Evolutionary conservation across 192 early-diverging fungal species (phyloP).

Genomic region (Glomus cerebriforme): DNA sequence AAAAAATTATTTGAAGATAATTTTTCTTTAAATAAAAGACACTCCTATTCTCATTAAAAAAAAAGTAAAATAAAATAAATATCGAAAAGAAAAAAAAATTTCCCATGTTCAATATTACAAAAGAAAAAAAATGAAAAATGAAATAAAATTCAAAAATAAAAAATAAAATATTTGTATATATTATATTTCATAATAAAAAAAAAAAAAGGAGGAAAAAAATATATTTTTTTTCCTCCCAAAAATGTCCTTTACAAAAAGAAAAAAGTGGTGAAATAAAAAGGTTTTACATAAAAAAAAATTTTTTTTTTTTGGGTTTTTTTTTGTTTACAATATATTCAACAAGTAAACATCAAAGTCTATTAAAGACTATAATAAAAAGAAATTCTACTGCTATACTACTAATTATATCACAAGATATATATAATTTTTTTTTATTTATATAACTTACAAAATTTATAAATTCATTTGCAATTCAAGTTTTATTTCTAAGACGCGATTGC

Average conservation of each 20-base stretch:
- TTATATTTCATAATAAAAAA: not conserved
- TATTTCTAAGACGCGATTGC: not conserved
- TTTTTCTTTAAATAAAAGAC: no score
- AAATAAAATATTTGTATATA: not conserved
- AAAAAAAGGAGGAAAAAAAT: no score
- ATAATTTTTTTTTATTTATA: not conserved
- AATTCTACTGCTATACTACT: not conserved
- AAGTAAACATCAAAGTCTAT: not conserved
- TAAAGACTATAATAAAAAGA: not conserved
- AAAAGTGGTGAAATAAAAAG: not conserved
- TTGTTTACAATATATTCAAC: not conserved
- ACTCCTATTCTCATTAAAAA: no score
- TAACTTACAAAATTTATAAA: not conserved
- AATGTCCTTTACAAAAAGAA: conserved; percentile 13
- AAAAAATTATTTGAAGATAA: no score
- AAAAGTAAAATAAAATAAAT: no score
- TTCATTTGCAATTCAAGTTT: not conserved
- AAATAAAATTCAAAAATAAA: not conserved
- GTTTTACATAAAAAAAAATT: conserved; percentile 13
- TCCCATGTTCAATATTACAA: not conserved
- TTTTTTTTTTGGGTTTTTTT: no score
- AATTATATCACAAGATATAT: not conserved
- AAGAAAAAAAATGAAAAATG: not conserved
- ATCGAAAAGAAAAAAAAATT: no score
- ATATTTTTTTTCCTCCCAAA: not conserved